A percentile compares a stretch with the other conserved stretches of the same genome.
Conservation (phyloP, 2,329 filamentous ascomycete genomes). For the Pseudogymnoascus sp. region DNA sequence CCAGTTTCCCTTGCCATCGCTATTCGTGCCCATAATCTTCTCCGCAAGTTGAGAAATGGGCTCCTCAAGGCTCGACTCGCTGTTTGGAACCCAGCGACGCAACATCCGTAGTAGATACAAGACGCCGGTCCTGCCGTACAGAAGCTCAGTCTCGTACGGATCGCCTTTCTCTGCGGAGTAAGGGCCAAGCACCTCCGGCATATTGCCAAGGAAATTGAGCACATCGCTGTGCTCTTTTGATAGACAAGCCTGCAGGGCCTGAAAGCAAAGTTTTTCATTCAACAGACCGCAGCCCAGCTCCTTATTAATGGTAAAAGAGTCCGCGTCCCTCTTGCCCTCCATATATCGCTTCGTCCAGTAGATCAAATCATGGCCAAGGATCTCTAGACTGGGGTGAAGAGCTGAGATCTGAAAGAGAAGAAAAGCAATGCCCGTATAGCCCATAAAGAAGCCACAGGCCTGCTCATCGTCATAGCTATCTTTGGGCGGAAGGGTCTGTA, state of each 20-base stretch:
- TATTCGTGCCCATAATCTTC: constrained; percentile 46
- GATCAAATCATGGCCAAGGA: neutral
- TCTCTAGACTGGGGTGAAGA: neutral
- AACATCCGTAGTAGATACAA: constrained; percentile 61
- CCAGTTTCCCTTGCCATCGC: constrained; percentile 42
- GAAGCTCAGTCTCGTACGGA: neutral
- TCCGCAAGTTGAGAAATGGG: constrained; percentile 50
- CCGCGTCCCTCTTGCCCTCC: neutral
- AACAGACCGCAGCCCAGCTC: neutral
- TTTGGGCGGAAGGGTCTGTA: neutral
- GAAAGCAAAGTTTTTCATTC: neutral
- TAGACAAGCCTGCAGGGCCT: neutral
- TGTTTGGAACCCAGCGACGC: constrained; percentile 36
- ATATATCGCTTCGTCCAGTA: neutral
- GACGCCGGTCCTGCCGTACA: constrained; percentile 60
- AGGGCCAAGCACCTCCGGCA: neutral
- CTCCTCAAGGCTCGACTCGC: constrained; percentile 41
- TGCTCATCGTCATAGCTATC: neutral
- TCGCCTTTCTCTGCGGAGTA: neutral
- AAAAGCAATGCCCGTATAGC: neutral
- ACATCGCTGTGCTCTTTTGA: neutral
- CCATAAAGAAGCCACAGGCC: constrained; percentile 1
- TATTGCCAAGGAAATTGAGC: neutral
- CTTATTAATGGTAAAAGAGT: neutral
- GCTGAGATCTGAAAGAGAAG: neutral